phyloP scores from a whole-genome alignment of 352 stramenopile genomes.

The Phytophthora ramorum region DNA sequence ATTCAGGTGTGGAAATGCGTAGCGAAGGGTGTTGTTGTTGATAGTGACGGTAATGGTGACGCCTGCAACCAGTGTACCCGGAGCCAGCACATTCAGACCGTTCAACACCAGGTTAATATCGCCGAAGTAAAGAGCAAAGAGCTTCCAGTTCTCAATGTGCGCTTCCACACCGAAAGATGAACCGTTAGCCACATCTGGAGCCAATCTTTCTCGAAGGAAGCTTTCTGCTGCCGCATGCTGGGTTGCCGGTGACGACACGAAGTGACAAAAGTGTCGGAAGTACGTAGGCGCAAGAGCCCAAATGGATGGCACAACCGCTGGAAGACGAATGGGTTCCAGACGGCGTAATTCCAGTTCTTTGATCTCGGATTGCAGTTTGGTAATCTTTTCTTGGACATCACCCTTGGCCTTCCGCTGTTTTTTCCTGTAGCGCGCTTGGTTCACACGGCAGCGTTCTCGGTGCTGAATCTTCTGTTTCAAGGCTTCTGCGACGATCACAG shows the following conservation, averaged over 20 bases:
- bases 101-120: neutral
- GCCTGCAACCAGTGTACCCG: neutral
- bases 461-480: neutral
- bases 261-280: neutral
- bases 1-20: neutral
- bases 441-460: neutral
- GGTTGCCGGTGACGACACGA: neutral
- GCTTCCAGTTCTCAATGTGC: neutral
- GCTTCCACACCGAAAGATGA: neutral
- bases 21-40: neutral
- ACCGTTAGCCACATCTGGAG: neutral
- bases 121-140: slow-evolving; percentile 1
- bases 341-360: neutral
- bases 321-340: neutral
- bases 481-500: neutral
- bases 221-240: neutral
- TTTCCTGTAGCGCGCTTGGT: neutral
- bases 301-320: neutral
- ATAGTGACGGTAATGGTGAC: neutral
- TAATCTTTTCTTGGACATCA: neutral
- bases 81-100: neutral
- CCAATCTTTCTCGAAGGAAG: neutral
- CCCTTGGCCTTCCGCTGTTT: neutral
- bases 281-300: neutral
- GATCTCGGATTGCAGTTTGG: neutral